Percentiles rank a stretch among this genome's conserved stretches.
Evolutionary conservation across 371 early-diverging fungal genomes (phyloP).

Genomic region (Mucor irregularis): DNA sequence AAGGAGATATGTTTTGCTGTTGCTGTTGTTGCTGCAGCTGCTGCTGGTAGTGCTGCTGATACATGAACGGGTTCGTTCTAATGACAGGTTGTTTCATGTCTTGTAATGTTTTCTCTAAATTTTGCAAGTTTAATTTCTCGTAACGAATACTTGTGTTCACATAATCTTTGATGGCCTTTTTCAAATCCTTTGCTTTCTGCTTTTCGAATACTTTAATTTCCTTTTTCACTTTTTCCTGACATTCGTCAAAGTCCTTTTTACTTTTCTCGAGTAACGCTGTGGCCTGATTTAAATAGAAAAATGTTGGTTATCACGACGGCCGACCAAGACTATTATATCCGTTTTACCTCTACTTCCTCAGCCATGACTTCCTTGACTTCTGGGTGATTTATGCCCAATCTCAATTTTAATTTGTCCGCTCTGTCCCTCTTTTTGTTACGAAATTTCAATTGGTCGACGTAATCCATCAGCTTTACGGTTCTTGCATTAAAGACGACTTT

Average conservation of each 20-base stretch:
- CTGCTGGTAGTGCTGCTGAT: too few relatives aligned
- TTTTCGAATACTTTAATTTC: conserved; percentile 55
- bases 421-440: conserved; percentile 51
- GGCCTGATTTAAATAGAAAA: conserved; percentile 35
- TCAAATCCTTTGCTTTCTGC: conserved; percentile 52
- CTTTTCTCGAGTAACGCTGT: conserved; percentile 34
- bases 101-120: conserved; percentile 50
- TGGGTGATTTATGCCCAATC: conserved; percentile 43
- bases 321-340: not conserved
- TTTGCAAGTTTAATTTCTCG: conserved; percentile 49
- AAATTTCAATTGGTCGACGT: conserved; percentile 53
- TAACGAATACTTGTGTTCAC: conserved; percentile 45
- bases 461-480: conserved; percentile 56
- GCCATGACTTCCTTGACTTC: conserved; percentile 46
- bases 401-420: conserved; percentile 47
- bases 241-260: conserved; percentile 41
- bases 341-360: conserved; percentile 47
- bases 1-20: conserved; percentile 3
- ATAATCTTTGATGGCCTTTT: conserved; percentile 48
- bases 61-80: conserved; percentile 3
- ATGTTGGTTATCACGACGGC: too few relatives aligned
- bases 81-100: conserved; percentile 40
- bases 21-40: too few relatives aligned
- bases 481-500: conserved; percentile 57
- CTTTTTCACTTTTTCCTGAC: conserved; percentile 50